Conservation (phyloP, 208 protist species). For the Acanthamoeba polyphaga region DNA sequence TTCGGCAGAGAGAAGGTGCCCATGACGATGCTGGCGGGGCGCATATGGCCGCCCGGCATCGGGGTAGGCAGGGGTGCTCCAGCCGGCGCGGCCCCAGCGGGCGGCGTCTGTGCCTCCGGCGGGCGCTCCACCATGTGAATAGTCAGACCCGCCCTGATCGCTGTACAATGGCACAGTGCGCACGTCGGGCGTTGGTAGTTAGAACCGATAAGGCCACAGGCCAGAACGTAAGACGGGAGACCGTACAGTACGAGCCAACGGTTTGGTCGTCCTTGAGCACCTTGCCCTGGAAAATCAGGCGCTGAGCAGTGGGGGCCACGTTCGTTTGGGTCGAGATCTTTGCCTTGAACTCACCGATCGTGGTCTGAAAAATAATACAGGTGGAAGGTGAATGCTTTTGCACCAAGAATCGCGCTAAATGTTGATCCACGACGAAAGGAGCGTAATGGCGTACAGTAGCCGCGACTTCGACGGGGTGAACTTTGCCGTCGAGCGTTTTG, state of each 20-base stretch:
- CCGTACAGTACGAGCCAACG: constrained; percentile 37
- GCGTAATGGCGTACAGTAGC: not conserved
- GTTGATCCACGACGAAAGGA: not conserved
- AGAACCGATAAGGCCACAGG: too few relatives aligned
- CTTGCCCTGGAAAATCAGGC: constrained; percentile 75
- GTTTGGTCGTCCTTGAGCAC: constrained; percentile 69
- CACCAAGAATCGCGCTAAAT: not conserved
- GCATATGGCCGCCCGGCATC: not conserved
- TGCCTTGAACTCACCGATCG: constrained; percentile 31
- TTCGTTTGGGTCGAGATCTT: constrained; percentile 38
- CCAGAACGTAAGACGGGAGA: not conserved
- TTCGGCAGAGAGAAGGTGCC: constrained; percentile 30
- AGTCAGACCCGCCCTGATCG: not conserved
- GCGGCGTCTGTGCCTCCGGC: constrained; percentile 27
- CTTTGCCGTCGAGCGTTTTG: constrained; percentile 54
- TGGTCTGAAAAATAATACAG: not conserved
- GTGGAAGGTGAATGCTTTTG: not conserved
- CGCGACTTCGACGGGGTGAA: constrained; percentile 13
- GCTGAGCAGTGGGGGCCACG: not conserved
- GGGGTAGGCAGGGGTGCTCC: not conserved
- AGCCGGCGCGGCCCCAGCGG: not conserved
- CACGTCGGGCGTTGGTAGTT: not conserved
- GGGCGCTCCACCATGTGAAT: constrained; percentile 71
- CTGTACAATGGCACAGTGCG: not conserved
- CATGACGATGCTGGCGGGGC: constrained; percentile 57